Conservation (phyloP, 768 basidiomycete genomes). For the Tephrocybe rancida region DNA sequence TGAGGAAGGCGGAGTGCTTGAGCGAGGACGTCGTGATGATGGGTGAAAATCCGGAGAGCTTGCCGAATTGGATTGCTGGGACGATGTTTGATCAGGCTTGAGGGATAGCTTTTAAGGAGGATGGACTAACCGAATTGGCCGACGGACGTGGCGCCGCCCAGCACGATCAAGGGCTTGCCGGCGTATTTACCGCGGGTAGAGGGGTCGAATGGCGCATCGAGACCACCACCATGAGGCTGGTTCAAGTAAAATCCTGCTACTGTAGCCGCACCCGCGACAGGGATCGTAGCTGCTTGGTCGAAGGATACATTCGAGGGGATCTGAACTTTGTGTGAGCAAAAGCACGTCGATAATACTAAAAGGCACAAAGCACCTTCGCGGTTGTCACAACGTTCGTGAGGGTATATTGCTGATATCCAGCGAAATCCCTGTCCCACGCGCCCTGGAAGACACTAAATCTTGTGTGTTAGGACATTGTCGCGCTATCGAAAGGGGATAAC, state of each 20-base stretch:
- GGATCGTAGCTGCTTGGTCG: conserved; percentile 39
- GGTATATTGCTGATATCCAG: conserved; percentile 30
- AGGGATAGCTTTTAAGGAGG: background rate
- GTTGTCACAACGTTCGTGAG: conserved; percentile 20
- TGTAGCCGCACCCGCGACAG: conserved; percentile 29
- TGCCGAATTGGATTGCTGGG: conserved; percentile 24
- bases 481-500: conserved; percentile 12
- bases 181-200: conserved; percentile 30
- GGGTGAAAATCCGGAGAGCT: conserved; percentile 37
- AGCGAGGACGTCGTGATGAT: conserved; percentile 40
- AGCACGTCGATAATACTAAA: conserved; percentile 21
- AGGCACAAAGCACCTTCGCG: conserved; percentile 12
- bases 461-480: background rate
- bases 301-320: conserved; percentile 37
- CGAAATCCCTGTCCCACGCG: conserved; percentile 8
- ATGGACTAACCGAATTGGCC: conserved; percentile 36
- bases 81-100: background rate
- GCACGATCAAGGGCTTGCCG: conserved; percentile 33
- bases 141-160: conserved; percentile 39
- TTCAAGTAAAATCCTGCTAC: conserved; percentile 32
- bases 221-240: conserved; percentile 27
- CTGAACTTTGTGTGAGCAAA: conserved; percentile 22
- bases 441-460: conserved; percentile 17
- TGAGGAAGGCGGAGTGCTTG: conserved; percentile 7
- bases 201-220: conserved; percentile 32